These are phyloP conservation scores for Corylus americana DNA, from an alignment of 306 rosid species.

Conservation along the genomic window DNA sequence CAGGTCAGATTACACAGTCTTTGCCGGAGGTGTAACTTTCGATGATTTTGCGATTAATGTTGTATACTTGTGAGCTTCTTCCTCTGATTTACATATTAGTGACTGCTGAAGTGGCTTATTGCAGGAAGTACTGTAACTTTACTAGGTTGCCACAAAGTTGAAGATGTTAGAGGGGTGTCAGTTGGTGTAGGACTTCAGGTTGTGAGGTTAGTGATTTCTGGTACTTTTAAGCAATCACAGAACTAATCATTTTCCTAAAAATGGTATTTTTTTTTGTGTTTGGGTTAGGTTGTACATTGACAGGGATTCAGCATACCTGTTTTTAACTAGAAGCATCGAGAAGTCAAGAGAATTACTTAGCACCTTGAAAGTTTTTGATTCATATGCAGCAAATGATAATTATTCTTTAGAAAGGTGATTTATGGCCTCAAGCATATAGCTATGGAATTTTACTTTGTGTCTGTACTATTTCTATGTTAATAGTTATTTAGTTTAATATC, in stretches of 20 bases:
- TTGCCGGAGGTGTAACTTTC: conserved; percentile 27
- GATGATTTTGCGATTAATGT: neutral
- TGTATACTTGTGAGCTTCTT: conserved; percentile 7
- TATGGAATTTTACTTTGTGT: conserved; percentile 4
- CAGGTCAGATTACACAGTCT: conserved; percentile 56
- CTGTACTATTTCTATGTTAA: neutral
- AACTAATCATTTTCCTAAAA: conserved; percentile 23
- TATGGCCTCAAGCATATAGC: neutral
- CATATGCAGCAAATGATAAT: conserved; percentile 37
- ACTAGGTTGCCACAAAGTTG: conserved; percentile 59
- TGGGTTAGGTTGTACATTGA: conserved; percentile 58
- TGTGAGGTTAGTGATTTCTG: conserved; percentile 67
- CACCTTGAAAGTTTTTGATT: conserved; percentile 49
- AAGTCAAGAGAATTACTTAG: conserved; percentile 65
- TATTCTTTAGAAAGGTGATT: conserved; percentile 70
- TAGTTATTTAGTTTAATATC: neutral
- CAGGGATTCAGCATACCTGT: conserved; percentile 56
- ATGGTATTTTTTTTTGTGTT: conserved; percentile 27
- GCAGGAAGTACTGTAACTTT: conserved; percentile 53
- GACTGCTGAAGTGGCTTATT: conserved; percentile 20
- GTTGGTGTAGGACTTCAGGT: conserved; percentile 89
- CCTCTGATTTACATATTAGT: conserved; percentile 4
- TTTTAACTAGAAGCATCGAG: conserved; percentile 73
- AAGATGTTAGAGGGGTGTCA: conserved; percentile 70
- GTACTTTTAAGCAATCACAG: conserved; percentile 21